Evolutionary conservation across 148 eudicot genomes (phyloP).

Genomic region (Camellia sinensis): DNA sequence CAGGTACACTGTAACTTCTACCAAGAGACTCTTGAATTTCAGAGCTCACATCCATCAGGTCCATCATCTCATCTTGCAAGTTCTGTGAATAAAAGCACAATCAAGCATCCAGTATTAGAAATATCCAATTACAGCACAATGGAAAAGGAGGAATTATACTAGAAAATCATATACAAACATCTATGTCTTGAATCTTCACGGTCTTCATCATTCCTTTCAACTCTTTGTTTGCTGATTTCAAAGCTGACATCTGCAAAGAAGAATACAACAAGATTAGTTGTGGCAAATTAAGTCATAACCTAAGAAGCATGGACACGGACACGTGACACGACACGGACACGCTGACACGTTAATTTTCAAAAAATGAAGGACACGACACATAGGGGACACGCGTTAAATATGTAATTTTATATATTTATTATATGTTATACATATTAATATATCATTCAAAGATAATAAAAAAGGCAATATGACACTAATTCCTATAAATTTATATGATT

Average conservation of each 20-base stretch:
- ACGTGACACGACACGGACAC: too few relatives aligned
- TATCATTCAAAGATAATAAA: too few relatives aligned
- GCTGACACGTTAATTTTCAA: too few relatives aligned
- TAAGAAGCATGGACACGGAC: too few relatives aligned
- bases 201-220: constrained; percentile 99
- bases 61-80: constrained; percentile 98
- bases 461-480: too few relatives aligned
- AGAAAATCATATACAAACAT: constrained; percentile 45
- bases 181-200: constrained; percentile 88
- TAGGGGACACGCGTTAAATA: too few relatives aligned
- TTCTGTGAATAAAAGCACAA: constrained; percentile 42
- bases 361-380: too few relatives aligned
- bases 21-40: constrained; percentile 97
- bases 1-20: constrained; percentile 89
- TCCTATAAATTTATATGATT: too few relatives aligned
- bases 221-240: constrained; percentile 91
- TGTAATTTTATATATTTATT: too few relatives aligned
- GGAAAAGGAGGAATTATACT: neutral
- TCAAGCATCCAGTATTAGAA: neutral
- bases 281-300: neutral
- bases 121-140: constrained; percentile 8
- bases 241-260: constrained; percentile 72
- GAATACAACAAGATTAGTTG: constrained; percentile 10
- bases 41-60: constrained; percentile 89
- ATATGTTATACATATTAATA: too few relatives aligned